These are phyloP conservation scores for Escovopsis sp. DNA, from an alignment of 2,329 filamentous ascomycete genomes.

Conservation along the genomic window DNA sequence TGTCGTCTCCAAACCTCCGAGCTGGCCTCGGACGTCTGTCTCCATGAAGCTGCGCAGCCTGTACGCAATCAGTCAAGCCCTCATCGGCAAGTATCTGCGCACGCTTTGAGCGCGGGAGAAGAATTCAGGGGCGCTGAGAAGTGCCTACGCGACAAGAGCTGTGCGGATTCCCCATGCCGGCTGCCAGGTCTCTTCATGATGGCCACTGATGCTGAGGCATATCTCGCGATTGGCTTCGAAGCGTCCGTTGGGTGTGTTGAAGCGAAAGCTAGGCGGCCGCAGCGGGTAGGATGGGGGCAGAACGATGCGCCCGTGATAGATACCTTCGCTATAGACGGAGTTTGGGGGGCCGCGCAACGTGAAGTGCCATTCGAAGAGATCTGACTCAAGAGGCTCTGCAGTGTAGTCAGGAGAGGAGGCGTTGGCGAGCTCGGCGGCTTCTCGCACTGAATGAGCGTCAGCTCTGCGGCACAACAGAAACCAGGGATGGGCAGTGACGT, in stretches of 20 bases:
- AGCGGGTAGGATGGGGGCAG: constrained; percentile 83
- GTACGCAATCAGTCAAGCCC: not conserved
- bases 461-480: not conserved
- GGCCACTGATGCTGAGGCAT: constrained; percentile 82
- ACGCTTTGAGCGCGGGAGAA: not conserved
- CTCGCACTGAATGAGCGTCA: constrained; percentile 47
- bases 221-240: constrained; percentile 97
- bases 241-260: constrained; percentile 77
- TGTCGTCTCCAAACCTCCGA: constrained; percentile 73
- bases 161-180: constrained; percentile 94
- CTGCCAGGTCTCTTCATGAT: constrained; percentile 98
- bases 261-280: constrained; percentile 88
- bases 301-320: constrained; percentile 92
- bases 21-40: constrained; percentile 70
- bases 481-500: not conserved
- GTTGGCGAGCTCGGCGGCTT: constrained; percentile 72
- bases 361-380: constrained; percentile 99
- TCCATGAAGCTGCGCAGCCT: constrained; percentile 82
- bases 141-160: constrained; percentile 49
- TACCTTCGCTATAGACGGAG: constrained; percentile 63
- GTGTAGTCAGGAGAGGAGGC: constrained; percentile 75
- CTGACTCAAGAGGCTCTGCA: constrained; percentile 69
- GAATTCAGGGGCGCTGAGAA: not conserved
- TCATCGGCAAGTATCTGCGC: constrained; percentile 1
- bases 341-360: constrained; percentile 80